phyloP scores from a whole-genome alignment of 208 protist species.

The Trypanosoma lewisi region DNA sequence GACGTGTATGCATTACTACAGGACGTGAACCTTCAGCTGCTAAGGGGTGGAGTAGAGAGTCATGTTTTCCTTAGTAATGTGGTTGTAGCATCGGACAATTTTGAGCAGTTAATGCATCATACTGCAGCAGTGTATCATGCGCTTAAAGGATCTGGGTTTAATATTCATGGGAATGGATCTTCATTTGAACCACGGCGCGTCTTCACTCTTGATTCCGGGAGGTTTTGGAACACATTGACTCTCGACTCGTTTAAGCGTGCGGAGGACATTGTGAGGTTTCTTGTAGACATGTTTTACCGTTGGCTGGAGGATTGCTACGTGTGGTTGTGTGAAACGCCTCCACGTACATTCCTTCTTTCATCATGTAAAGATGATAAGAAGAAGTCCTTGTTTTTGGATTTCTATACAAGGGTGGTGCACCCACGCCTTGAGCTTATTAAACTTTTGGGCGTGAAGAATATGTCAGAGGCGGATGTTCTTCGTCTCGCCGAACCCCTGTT shows the following conservation, averaged over 20 bases:
- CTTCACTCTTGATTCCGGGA: conserved; percentile 11
- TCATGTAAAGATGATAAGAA: conserved; percentile 14
- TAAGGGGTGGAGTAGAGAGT: conserved; percentile 26
- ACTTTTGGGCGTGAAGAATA: conserved; percentile 23
- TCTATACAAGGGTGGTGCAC: conserved; percentile 39
- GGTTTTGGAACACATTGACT: conserved; percentile 46
- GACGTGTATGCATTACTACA: conserved; percentile 44
- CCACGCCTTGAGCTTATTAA: conserved; percentile 29
- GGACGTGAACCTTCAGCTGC: conserved; percentile 39
- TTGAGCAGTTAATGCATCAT: conserved; percentile 48
- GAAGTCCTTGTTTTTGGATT: conserved; percentile 37
- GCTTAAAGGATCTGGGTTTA: conserved; percentile 44
- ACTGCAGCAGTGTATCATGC: conserved; percentile 61
- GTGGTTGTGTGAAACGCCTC: conserved; percentile 49
- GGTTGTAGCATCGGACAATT: conserved; percentile 39
- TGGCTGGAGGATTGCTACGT: conserved; percentile 64
- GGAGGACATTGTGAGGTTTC: conserved; percentile 41
- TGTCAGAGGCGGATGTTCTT: conserved; percentile 38
- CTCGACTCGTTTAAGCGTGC: conserved; percentile 28
- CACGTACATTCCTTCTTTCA: conserved; percentile 31
- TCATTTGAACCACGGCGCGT: conserved; percentile 45
- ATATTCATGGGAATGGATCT: conserved; percentile 39
- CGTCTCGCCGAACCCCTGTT: conserved; percentile 30
- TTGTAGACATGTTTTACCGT: conserved; percentile 53
- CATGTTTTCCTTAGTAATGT: conserved; percentile 51